A percentile compares a stretch with the other conserved stretches of the same genome.
Conservation (phyloP, 495 filamentous ascomycete genomes). For the Chlorociboria aeruginascens region DNA sequence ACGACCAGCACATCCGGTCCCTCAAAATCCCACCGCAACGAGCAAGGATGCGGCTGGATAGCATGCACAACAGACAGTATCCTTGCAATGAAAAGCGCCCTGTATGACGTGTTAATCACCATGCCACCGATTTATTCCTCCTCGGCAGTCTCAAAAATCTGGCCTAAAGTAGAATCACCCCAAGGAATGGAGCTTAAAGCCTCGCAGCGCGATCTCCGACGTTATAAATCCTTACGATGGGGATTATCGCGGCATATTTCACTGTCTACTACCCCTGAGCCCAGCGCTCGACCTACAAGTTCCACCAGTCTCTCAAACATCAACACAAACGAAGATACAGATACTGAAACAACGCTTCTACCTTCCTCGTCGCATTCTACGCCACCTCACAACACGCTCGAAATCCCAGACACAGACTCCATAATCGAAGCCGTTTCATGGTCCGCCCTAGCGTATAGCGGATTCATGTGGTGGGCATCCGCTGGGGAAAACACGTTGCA, state of each 20-base stretch:
- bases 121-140: slow-evolving; percentile 55
- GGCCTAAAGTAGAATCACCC: slow-evolving; percentile 63
- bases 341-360: no score
- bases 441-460: slow-evolving; percentile 77
- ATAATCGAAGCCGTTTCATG: slow-evolving; percentile 75
- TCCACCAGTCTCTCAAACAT: background rate
- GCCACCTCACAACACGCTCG: slow-evolving; percentile 6
- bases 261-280: slow-evolving; percentile 7
- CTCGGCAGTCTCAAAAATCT: slow-evolving; percentile 44
- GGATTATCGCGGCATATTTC: slow-evolving; percentile 41
- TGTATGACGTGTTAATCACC: slow-evolving; percentile 81
- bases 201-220: slow-evolving; percentile 78
- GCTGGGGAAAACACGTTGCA: slow-evolving; percentile 70
- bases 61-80: slow-evolving; percentile 94
- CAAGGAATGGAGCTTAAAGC: slow-evolving; percentile 58
- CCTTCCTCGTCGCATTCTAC: no score
- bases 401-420: slow-evolving; percentile 27
- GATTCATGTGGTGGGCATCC: slow-evolving; percentile 98
- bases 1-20: slow-evolving; percentile 10
- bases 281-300: no score
- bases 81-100: slow-evolving; percentile 65
- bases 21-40: slow-evolving; percentile 22
- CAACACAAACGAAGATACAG: no score
- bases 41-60: slow-evolving; percentile 62
- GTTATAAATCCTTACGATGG: slow-evolving; percentile 59